These are phyloP conservation scores for Phalaenopsis hybrid DNA, from an alignment of 116 monocot genomes.

Conservation along the genomic window DNA sequence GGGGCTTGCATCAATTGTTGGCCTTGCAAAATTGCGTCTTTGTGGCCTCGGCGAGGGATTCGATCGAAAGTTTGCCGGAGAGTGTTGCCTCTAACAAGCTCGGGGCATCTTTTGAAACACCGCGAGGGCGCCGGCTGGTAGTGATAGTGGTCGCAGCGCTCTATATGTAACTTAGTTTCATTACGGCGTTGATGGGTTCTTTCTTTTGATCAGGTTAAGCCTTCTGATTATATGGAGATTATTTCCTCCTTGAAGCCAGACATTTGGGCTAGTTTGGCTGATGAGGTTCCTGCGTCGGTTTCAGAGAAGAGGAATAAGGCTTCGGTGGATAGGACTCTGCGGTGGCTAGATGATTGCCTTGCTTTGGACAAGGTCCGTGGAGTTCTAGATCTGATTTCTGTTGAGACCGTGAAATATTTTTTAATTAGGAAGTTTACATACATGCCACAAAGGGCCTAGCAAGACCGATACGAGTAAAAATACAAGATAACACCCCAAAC, in stretches of 20 bases:
- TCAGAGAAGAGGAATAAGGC: slow-evolving; percentile 69
- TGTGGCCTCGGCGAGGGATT: slow-evolving; percentile 71
- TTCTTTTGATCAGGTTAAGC: slow-evolving; percentile 47
- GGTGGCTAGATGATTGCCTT: slow-evolving; percentile 91
- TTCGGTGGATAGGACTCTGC: slow-evolving; percentile 82
- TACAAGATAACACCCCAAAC: no score
- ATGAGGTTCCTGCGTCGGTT: slow-evolving; percentile 95
- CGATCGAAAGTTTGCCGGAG: slow-evolving; percentile 68
- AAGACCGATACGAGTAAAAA: no score
- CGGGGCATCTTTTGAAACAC: slow-evolving; percentile 92
- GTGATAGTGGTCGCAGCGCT: neutral
- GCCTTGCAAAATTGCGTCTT: slow-evolving; percentile 60
- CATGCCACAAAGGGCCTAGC: no score
- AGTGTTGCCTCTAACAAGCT: slow-evolving; percentile 56
- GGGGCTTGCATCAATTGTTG: slow-evolving; percentile 64
- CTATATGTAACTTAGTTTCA: neutral
- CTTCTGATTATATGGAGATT: slow-evolving; percentile 62
- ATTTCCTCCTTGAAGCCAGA: slow-evolving; percentile 74
- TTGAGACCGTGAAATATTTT: no score
- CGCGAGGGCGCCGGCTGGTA: slow-evolving; percentile 74
- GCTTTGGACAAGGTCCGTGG: slow-evolving; percentile 50
- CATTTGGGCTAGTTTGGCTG: slow-evolving; percentile 85
- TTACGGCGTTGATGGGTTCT: neutral
- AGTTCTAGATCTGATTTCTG: neutral
- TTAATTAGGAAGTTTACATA: no score